Base-by-base conservation (phyloP, 306 rosid genomes). In the Elaeagnus macrophylla region DNA sequence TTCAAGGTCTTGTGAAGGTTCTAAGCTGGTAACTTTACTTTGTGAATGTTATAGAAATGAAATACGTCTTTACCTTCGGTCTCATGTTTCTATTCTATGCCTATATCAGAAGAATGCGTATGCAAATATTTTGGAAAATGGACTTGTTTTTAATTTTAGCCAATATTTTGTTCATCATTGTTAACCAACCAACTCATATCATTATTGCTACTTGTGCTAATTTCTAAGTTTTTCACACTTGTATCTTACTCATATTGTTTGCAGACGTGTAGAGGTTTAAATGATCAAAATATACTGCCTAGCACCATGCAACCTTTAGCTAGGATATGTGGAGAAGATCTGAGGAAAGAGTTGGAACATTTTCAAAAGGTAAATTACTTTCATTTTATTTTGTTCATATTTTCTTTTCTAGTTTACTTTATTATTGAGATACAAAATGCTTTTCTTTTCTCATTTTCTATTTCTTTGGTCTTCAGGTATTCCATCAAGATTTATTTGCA, bases 301-400 rank as follows among this genome's bases (percentile, higher is more conserved):
- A 49, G 37, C 12, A 18, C 51, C 0, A 8, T 38, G 25, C 62
- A 17, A 37, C 69, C 59, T 58, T 55, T 64, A 48, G 45, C 19
- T 35, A 57, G 47, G 46, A 53, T 54, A 55, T 40, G 32, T 7
- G 46, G 36, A 14, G 65, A 59, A 14, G 79, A 65, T 14, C 50
- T 56, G 37, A 65, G 59, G 52, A 37, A 37, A 54, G 79, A 74
- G 57, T 32, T 70, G 42, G 50, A 65, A 37, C 15, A 51, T 52
- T 60, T 74, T 47, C 69, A 65, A 42, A 48, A 9, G 64, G 79
- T 69, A 56, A n/a, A 39, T 7, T 36, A 40, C 43, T 32, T 41
- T 17, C 4, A 9, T 8, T 16, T 41, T 45, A 35, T 7, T 14
- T 7, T 43, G 18, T 1, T 16, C 37, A 5, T 18, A 10, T 49